Percentiles rank a stretch among this genome's conserved stretches.
These are phyloP conservation scores for Xylaria grammica DNA, from an alignment of 495 filamentous ascomycete species.

Conservation along the genomic window DNA sequence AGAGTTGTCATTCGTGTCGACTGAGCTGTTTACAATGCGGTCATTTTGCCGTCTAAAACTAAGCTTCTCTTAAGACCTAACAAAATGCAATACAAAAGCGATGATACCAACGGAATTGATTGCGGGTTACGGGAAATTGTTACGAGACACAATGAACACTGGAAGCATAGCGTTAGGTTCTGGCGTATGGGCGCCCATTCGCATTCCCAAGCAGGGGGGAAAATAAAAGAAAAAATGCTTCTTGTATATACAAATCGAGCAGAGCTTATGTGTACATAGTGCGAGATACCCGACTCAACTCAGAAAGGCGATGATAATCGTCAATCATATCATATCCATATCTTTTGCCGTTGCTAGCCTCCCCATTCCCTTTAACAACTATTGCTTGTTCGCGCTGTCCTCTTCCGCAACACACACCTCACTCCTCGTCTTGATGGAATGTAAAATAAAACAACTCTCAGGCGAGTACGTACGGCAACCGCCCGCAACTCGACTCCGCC, in stretches of 20 bases:
- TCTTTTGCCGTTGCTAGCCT: too few species aligned
- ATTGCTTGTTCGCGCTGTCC: background rate
- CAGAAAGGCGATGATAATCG: background rate
- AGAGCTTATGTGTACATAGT: conserved; percentile 21
- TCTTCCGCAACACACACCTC: background rate
- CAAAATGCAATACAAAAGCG: background rate
- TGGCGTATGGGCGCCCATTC: background rate
- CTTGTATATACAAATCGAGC: conserved; percentile 9
- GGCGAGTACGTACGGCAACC: too few species aligned
- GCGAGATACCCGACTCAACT: conserved; percentile 23
- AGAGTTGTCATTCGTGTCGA: conserved; percentile 68
- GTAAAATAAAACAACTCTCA: too few species aligned
- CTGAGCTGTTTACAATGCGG: conserved; percentile 28
- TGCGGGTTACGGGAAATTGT: background rate
- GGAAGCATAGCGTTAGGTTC: background rate
- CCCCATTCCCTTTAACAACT: background rate
- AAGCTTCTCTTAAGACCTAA: background rate
- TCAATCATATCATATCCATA: background rate
- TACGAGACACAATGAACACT: conserved; percentile 1
- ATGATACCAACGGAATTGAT: background rate
- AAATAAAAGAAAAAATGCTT: background rate
- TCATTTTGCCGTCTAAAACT: background rate
- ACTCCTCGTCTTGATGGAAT: background rate
- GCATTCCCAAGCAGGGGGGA: background rate
- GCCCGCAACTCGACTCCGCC: background rate